Base-by-base conservation (phyloP, 1,139 yeast species). In the Debaryomyces nepalensis region DNA sequence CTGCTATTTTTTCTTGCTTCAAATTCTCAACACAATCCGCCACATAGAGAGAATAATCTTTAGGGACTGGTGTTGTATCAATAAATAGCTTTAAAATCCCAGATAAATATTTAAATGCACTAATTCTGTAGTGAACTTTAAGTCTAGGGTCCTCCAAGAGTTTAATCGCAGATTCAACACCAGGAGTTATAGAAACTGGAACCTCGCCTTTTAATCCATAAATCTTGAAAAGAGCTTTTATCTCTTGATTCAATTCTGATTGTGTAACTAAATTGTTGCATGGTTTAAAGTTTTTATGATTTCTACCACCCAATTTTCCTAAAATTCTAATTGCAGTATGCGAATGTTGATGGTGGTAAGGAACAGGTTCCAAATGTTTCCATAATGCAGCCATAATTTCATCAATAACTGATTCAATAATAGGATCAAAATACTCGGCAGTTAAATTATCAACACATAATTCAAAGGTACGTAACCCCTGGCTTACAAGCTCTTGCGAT, bases 371-470 rank as follows among this genome's bases (percentile, higher is more conserved):
- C 50, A 95, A 68, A 53, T 93, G 95, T 50, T 82, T 85, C 95
- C 97, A 95, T 35, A 95, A 70, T 0, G 97, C 96, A 22, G 85
- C 82, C 89, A 90, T 87, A 2, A 95, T 90, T 52, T 93, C 97
- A 45, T 87, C 95, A 48, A 91, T 82, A 1, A 90, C 97, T 0
- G 99, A 98, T 55, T 90, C 98, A 47, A 95, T 82, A 59, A 93
- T 89, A 1, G 99, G 99, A 56, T 95, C 99, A 61, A 95, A 90
- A 62, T 90, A 95, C 55, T 91, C 96, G 0, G 98, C 96, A 0
- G 98, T 93, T 45, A 95, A 69, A 54, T 95, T 95, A 57, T 95
- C 99, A 20, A 95, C 97, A 58, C 99, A 93, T n/a, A 93, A 74
- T 57, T 95, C 99, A 45, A 95, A 77, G 0, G 98, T 93, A 50